Evolutionary conservation across 257 asterid genomes (phyloP), one percentile per base, ranked within the genome.

Genomic region (Nicotiana knightiana): DNA sequence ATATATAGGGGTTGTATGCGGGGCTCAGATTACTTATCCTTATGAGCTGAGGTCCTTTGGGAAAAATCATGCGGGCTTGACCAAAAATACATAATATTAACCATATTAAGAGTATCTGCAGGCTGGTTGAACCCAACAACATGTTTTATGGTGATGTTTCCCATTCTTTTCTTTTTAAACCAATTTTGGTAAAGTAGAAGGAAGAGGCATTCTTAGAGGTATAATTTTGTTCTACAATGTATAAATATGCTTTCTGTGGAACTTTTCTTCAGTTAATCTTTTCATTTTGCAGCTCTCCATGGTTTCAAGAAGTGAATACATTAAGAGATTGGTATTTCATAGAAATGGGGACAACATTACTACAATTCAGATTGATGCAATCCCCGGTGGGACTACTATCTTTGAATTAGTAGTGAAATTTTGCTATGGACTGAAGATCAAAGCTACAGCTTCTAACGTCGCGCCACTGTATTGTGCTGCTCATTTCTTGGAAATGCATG

Each of bases 401-500:
- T 87, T 87, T 81, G 85, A 87, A 67, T 80, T 83, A 18, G 82
- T 87, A 12, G 83, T 83, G 61, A 85, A 78, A 82, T 87, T 87
- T 86, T 85, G 81, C 9, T 87, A 87, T 54, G 86, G 86, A 58
- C 53, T 68, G 77, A 82, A 83, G 83, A 82, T 85, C 61, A 81
- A 81, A 67, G 83, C 84, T 26, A 85, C 86, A 62, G 84, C 87
- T 48, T 51, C 76, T 17, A 87, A 53, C 46, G 53, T 87, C 61
- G 86, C 83, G 46, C 88, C 90, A 26, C 79, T 87, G 30, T 76
- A 77, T 43, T 85, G 86, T 77, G 88, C 90, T 3, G 86, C 85
- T 39, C 85, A 87, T 58, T 83, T 85, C 82, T 46, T 87, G 65
- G 85, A 85, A 85, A 87, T 87, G 88, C 83, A 65, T 55, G 88